Evolutionary conservation across 352 stramenopile genomes (phyloP).

Genomic region (Phytophthora idaei): DNA sequence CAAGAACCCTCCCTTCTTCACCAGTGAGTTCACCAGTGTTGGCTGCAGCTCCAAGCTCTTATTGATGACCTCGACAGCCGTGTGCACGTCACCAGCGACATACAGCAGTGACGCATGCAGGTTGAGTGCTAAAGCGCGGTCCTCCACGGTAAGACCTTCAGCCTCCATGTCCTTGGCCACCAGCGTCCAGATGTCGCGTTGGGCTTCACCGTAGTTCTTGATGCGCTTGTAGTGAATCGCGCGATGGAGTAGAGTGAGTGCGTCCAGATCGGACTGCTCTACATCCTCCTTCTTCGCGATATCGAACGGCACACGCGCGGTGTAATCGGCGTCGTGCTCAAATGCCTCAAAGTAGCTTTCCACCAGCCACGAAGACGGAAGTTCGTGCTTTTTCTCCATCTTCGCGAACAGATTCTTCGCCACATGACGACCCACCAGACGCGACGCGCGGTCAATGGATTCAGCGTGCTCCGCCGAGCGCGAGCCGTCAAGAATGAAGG

Average conservation of each 20-base stretch:
- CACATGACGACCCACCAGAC: conserved; percentile 61
- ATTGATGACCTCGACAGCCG: conserved; percentile 67
- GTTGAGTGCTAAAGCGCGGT: conserved; percentile 69
- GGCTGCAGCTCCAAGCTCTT: conserved; percentile 62
- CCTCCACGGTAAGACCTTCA: conserved; percentile 38
- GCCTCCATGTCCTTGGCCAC: conserved; percentile 47
- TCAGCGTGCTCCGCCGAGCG: conserved; percentile 70
- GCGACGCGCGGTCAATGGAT: conserved; percentile 76
- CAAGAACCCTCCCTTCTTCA: conserved; percentile 87
- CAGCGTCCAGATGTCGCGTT: conserved; percentile 50
- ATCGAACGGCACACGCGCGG: conserved; percentile 58
- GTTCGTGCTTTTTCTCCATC: conserved; percentile 76
- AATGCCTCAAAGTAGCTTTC: conserved; percentile 89
- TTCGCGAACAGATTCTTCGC: conserved; percentile 72
- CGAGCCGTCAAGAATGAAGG: conserved; percentile 84
- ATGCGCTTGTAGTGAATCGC: conserved; percentile 74
- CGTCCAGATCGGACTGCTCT: conserved; percentile 50
- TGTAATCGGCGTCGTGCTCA: conserved; percentile 75
- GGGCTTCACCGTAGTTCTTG: conserved; percentile 54
- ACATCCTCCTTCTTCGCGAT: conserved; percentile 58
- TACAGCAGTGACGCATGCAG: conserved; percentile 85
- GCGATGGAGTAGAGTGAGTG: conserved; percentile 59
- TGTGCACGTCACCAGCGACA: conserved; percentile 76
- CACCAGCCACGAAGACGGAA: conserved; percentile 79
- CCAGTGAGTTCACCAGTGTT: conserved; percentile 62